Base-by-base conservation (phyloP, 768 basidiomycete species). In the Amanita pseudoporphyria region DNA sequence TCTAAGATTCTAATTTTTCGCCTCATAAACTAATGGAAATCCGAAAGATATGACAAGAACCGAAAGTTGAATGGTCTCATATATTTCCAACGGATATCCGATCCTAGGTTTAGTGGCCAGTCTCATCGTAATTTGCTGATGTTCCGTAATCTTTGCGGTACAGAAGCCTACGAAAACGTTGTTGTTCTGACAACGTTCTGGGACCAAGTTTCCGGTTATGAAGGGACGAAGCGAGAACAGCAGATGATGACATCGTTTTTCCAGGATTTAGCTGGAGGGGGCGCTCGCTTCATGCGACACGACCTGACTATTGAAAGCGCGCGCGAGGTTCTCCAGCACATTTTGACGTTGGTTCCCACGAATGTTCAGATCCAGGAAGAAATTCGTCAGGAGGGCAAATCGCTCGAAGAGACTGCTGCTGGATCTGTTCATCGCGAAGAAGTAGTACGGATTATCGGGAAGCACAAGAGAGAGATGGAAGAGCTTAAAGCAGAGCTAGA, bases 181-280 rank as follows among this genome's bases (percentile, higher is more conserved):
- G 63, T 71, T 33, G 60, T 75, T 47, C 63, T 68, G 47, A 74
- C 74, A 52, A 74, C 65, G 36, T 72, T 67, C 68, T 74, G 72
- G 71, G 64, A 64, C 12, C 60, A 61, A 47, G 65, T 70, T 46
- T 54, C 57, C 52, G 57, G 56, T 53, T 55, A 54, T 41, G 63
- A 61, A 51, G 16, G 68, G 5, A 60, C 59, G 49, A 54, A 58
- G 19, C 63, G 71, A 13, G 71, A 73, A 52, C 46, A 44, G 0
- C 65, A 73, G 56, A 65, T 73, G 12, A 60, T 61, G 31, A 18
- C 30, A 1, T 64, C 62, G 44, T 74, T 69, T 57, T 74, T 74
- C 62, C 67, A 70, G 54, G 61, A 66, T 19, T 66, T 67, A 18
- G 60, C 72, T 22, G 67, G 64, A 40, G 63, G 63, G 56, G 72